Base-by-base conservation (phyloP, 2,329 filamentous ascomycete genomes). In the Ceratocystis cubensis region DNA sequence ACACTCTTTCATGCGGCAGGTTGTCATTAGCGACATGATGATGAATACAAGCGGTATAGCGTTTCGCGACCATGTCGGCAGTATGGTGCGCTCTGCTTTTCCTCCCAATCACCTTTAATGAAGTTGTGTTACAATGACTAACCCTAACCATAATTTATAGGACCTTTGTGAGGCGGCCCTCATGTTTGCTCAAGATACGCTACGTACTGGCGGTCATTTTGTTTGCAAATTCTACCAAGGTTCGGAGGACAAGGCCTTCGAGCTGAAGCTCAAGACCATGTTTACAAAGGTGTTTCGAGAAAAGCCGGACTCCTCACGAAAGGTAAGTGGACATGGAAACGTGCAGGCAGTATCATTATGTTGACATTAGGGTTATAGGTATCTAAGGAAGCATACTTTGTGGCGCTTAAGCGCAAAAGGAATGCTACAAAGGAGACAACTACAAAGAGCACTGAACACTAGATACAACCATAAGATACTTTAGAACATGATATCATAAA, bases 1-100 rank as follows among this genome's bases (percentile, higher is more conserved):
- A 53, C 48, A 28, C 1, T 45, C 63, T 37, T 37, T 45, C 44
- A 10, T 5, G 2, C 22, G 61, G 33, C 69, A 85, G 82, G 84
- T 99, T 74, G 90, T 99, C 74, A 80, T 99, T 74, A 96, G 91
- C 85, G 94, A 99, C 83, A 99, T 99, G 94, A 88, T 99, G 88
- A 96, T 96, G 91, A 99, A 99, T 77, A 96, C 93, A 72, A 96
- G 89, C 78, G 94, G 94, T 66, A 88, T 90, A 72, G 77, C 77
- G 22, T 94, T 96, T 74, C 85, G 86, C 70, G 94, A 99, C 76
- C 94, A 99, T 76, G 87, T 86, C 8, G 89, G 90, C 37, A 96
- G 91, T 77, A 97, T 99, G 90, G 93, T 96, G 78, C 74, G 87
- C 75, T 25, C 22, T 61, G n/a, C 61, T 3, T 5, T 37, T 5